Evolutionary conservation across 2,329 filamentous ascomycete genomes (phyloP), one percentile per base, ranked within the genome.

Genomic region (Epicoccum sorghinum): DNA sequence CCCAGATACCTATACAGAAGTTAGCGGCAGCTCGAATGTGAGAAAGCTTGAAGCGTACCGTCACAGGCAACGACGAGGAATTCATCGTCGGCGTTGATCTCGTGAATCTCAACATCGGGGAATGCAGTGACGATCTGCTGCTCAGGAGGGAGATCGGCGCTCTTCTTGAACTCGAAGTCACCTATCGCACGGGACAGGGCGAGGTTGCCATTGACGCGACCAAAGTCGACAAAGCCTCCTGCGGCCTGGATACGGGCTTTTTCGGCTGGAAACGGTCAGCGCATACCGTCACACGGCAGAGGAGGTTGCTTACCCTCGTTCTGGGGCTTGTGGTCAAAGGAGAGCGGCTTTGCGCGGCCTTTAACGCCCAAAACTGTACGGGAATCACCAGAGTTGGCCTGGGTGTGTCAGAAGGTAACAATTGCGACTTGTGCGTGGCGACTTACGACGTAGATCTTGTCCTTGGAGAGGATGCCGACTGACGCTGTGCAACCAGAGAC

Each of bases 81-180:
- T 75, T 99, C 95, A 71, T 99, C 95, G 72, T 99, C 93, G 45
- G 95, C 89, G 49, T 86, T 89, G 61, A 98, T 83, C 47, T 97
- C 91, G 75, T 99, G 95, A 57, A 90, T 85, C 49, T 91, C 91
- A 39, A 99, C 92, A 73, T 99, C 95, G 22, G 95, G 95, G 77
- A 89, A 98, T 5, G 95, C 95, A 13, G 95, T 99, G 38, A 99
- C 95, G 64, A 99, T 98, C 78, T 99, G 95, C 74, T 96, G 91
- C 80, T 99, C 95, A n/a, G 95, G 95, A 3, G 93, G 88, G 42
- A 99, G 86, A 72, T 97, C 93, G 66, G 93, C 90, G 75, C 92
- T 96, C 84, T 98, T 98, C 85, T 99, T 99, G 85, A 99, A 99
- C 76, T 99, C 95, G 73, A 99, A 99, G 77, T 99, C 95, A 67